Evolutionary conservation across 306 rosid genomes (phyloP), one percentile per base, ranked within the genome.

Genomic region (Nissolia schottii): DNA sequence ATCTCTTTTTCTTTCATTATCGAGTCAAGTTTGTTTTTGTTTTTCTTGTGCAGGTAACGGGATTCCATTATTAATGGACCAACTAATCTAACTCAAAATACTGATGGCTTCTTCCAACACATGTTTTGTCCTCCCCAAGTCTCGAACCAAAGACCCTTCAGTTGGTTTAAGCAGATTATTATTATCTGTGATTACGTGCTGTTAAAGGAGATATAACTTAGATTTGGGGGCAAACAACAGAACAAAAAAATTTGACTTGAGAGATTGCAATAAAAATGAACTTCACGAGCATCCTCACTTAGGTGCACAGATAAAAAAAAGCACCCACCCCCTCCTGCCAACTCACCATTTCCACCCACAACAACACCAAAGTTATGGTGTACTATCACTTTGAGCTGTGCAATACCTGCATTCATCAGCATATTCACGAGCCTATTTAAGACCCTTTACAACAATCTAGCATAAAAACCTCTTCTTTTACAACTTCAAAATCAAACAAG

Each of bases 391-490:
- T n/a, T n/a, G 51, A 85, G 76, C 85, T 82, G 83, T 71, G 71
- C 37, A 55, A 74, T 66, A 74, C 65, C 82, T 76, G 85, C 76
- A 64, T 59, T 54, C 83, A 38, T 70, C 85, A 78, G 56, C 84
- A n/a, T 15, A 80, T 81, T 90, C 93, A 90, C 94, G 93, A 79
- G 91, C 87, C 80, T 74, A 88, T 86, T 90, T 88, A 90, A 79
- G 80, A 18, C 84, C 50, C 84, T 66, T 73, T 49, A 64, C 37
- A 70, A 18, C 58, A 79, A 49, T 70, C 81, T 15, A 58, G 20
- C 81, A 75, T 76, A 79, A 58, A 83, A 40, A 8, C 67, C 71
- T 12, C 22, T 29, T 25, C 22, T 15, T 58, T 10, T 69, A 71
- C 50, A 74, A 0, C 59, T 79, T 73, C 54, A 66, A 58, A n/a